Conservation (phyloP, 2,329 filamentous ascomycete genomes). For the Domatiomyces catenatus region DNA sequence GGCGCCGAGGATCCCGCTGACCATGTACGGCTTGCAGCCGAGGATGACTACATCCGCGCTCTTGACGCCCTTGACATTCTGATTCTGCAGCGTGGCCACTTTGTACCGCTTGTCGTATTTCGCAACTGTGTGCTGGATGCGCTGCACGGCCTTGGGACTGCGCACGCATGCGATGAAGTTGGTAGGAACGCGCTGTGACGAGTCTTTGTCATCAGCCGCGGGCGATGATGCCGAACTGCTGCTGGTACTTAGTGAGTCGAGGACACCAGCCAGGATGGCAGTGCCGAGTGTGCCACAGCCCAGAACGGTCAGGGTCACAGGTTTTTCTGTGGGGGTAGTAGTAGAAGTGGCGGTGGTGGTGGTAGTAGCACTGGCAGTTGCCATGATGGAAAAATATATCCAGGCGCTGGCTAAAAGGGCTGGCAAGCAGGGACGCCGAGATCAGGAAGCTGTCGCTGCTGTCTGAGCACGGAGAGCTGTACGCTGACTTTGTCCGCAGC, state of each 20-base stretch:
- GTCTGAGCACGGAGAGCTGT: too few species aligned
- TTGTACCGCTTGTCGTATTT: slow-evolving; percentile 34
- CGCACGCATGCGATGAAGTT: slow-evolving; percentile 71
- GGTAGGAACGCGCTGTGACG: slow-evolving; percentile 49
- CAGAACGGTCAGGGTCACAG: slow-evolving; percentile 55
- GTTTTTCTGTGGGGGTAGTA: not conserved
- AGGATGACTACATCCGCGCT: slow-evolving; percentile 61
- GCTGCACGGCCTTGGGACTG: slow-evolving; percentile 51
- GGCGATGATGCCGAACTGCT: slow-evolving; percentile 27
- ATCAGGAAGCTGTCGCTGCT: too few species aligned
- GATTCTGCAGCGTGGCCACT: slow-evolving; percentile 53
- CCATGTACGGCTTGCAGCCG: slow-evolving; percentile 66
- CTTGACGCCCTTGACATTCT: slow-evolving; percentile 53
- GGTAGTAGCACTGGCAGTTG: not conserved
- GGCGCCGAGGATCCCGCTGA: slow-evolving; percentile 45
- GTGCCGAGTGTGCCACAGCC: slow-evolving; percentile 79
- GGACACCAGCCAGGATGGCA: slow-evolving; percentile 66
- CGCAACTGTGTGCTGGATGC: slow-evolving; percentile 50
- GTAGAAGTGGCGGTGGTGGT: not conserved
- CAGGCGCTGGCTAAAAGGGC: too few species aligned
- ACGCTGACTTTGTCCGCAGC: too few species aligned
- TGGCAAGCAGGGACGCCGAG: too few species aligned
- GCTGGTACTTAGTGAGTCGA: slow-evolving; percentile 47
- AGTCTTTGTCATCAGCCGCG: slow-evolving; percentile 18
- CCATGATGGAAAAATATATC: not conserved